These are phyloP conservation scores for Kwoniella shandongensis DNA, from an alignment of 768 basidiomycete genomes.

Conservation along the genomic window DNA sequence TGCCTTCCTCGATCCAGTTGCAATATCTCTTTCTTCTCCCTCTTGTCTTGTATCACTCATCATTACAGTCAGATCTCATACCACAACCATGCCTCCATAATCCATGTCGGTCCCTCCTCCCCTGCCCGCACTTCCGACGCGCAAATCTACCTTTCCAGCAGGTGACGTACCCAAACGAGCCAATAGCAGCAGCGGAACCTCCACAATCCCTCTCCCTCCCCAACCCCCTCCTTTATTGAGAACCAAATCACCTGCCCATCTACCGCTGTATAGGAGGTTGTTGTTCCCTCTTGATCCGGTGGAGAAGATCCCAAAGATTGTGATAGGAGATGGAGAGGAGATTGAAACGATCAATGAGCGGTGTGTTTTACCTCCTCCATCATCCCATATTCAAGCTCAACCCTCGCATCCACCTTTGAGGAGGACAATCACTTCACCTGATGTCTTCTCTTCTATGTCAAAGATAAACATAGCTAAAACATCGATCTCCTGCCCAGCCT, in stretches of 20 bases:
- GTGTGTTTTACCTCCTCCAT: slow-evolving; percentile 17
- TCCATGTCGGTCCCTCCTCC: background rate
- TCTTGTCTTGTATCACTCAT: too few relatives aligned
- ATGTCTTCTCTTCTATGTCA: too few relatives aligned
- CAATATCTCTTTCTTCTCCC: too few relatives aligned
- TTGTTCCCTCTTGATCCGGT: slow-evolving; percentile 32
- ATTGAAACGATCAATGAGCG: slow-evolving; percentile 35
- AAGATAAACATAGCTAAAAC: too few relatives aligned
- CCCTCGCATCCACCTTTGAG: too few relatives aligned
- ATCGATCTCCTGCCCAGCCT: slow-evolving; percentile 15
- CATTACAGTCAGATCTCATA: too few relatives aligned
- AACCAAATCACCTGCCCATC: slow-evolving; percentile 29
- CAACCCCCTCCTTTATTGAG: background rate
- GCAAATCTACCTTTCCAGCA: background rate
- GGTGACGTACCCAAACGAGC: background rate
- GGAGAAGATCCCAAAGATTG: slow-evolving; percentile 21
- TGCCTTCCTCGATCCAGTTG: too few relatives aligned
- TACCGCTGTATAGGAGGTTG: slow-evolving; percentile 38
- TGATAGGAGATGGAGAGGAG: slow-evolving; percentile 16
- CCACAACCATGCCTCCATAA: background rate
- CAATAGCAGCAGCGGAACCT: background rate
- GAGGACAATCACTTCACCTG: too few relatives aligned
- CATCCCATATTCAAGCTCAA: too few relatives aligned
- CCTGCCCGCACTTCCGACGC: background rate
- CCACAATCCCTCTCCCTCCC: background rate